These are phyloP conservation scores for Saccharum hybrid DNA, from an alignment of 202 grass and related monocot genomes.

Conservation along the genomic window DNA sequence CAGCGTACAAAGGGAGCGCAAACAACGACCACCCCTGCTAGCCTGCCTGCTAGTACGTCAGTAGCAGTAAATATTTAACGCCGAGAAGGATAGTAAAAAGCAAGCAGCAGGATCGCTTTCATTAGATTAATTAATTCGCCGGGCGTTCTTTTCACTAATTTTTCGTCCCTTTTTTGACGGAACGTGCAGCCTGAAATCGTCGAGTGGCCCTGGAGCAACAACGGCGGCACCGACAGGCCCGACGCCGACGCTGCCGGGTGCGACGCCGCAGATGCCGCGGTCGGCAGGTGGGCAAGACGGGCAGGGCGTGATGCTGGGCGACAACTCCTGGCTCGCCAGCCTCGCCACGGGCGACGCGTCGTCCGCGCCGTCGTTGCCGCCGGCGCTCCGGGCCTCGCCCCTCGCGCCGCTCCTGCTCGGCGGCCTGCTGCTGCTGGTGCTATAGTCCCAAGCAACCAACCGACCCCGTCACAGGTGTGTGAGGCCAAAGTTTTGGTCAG, in stretches of 20 bases:
- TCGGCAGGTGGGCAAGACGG: constrained; percentile 18
- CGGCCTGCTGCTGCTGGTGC: background rate
- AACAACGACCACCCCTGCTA: background rate
- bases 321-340: constrained; percentile 84
- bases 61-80: too few species aligned
- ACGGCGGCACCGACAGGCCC: constrained; percentile 27
- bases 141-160: background rate
- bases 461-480: too few species aligned
- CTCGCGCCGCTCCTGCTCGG: constrained; percentile 15
- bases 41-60: too few species aligned
- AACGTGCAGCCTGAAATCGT: constrained; percentile 50
- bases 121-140: background rate
- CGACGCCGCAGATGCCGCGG: constrained; percentile 42
- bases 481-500: constrained; percentile 10
- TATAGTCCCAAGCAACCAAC: constrained; percentile 35
- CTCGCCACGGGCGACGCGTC: constrained; percentile 69
- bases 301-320: constrained; percentile 71
- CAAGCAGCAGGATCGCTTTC: background rate
- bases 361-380: background rate
- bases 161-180: background rate
- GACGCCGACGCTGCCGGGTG: constrained; percentile 45
- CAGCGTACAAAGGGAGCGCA: background rate
- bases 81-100: background rate
- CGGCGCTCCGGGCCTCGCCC: background rate
- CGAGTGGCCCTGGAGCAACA: constrained; percentile 35